These are phyloP conservation scores for Theileria orientalis DNA, from an alignment of 169 alveolate species.

Conservation along the genomic window DNA sequence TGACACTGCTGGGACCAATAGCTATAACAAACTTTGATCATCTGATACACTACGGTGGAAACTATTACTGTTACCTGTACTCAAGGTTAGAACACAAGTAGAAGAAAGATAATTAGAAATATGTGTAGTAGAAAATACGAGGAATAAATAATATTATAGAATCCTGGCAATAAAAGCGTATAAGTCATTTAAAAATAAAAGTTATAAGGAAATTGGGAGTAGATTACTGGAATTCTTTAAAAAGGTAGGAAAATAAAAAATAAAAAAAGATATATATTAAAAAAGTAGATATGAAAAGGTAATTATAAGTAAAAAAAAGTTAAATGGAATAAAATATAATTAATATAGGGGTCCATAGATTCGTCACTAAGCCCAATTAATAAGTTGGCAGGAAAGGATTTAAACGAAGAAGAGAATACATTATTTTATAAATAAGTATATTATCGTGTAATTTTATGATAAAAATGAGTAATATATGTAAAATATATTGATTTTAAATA, in stretches of 20 bases:
- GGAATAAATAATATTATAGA: no score
- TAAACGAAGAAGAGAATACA: slow-evolving; percentile 20
- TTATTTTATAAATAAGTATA: slow-evolving; percentile 19
- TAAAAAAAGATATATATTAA: no score
- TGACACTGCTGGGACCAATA: slow-evolving; percentile 39
- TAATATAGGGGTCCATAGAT: slow-evolving; percentile 61
- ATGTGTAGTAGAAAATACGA: background rate
- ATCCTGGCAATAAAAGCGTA: slow-evolving; percentile 58
- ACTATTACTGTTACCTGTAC: slow-evolving; percentile 72
- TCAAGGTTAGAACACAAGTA: slow-evolving; percentile 47
- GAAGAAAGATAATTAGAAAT: no score
- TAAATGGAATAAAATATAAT: background rate
- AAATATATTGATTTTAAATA: background rate
- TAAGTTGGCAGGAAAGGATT: slow-evolving; percentile 40
- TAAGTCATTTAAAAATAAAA: slow-evolving; percentile 29
- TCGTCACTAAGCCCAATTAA: slow-evolving; percentile 43
- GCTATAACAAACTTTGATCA: slow-evolving; percentile 74
- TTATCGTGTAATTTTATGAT: background rate
- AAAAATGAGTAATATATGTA: background rate
- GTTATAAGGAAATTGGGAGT: slow-evolving; percentile 27
- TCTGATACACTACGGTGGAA: slow-evolving; percentile 74
- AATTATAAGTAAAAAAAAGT: no score
- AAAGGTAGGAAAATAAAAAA: slow-evolving; percentile 50
- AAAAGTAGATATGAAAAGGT: no score
- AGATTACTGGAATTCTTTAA: slow-evolving; percentile 30